Evolutionary conservation across 495 filamentous ascomycete species (phyloP), one percentile per base, ranked within the genome.

Genomic region (Staphylotrichum tortipilum): DNA sequence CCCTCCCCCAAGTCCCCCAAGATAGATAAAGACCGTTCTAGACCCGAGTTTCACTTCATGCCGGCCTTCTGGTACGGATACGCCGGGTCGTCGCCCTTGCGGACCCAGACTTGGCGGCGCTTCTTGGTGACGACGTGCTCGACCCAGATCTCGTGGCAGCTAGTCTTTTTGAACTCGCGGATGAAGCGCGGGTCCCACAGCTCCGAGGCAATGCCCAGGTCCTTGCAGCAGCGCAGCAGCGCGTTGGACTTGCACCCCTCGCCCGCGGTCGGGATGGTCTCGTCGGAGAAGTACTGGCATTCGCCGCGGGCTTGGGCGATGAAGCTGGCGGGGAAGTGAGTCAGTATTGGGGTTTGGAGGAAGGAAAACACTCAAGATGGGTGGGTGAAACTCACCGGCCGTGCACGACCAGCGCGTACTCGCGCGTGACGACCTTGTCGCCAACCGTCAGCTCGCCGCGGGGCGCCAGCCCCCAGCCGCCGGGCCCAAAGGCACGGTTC

Each of bases 181-280:
- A 97, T 92, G 72, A 82, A 98, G 38, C 89, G 75, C 41, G 92
- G 92, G 71, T 98, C 92, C 92, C 92, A 98, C 34, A 98, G 73
- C 67, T 98, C 92, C 56, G 83, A 89, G 3, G 89, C 94, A 47
- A 98, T 84, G 11, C 92, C 92, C 19, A 98, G 76, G 67, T 98
- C 92, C 70, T 98, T 98, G 72, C 94, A 97, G 72, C 89, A 95
- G 21, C 92, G 85, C 75, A 95, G 88, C 47, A 98, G 75, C 17
- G 92, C 92, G 65, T 97, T 98, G 15, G 89, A 95, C 65, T 95
- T 94, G 73, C 89, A 94, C 17, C 92, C 92, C 67, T 98, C 92
- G 26, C 89, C 90, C 0, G 94, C 92, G 2, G 90, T 97, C n/a
- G 92, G 88, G 50, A 98, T 92, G 39, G 86, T 88, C 47, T 94